A percentile compares a stretch with the other conserved stretches of the same genome.
Evolutionary conservation across 2,329 filamentous ascomycete genomes (phyloP).

Genomic region (Botryotinia convoluta): DNA sequence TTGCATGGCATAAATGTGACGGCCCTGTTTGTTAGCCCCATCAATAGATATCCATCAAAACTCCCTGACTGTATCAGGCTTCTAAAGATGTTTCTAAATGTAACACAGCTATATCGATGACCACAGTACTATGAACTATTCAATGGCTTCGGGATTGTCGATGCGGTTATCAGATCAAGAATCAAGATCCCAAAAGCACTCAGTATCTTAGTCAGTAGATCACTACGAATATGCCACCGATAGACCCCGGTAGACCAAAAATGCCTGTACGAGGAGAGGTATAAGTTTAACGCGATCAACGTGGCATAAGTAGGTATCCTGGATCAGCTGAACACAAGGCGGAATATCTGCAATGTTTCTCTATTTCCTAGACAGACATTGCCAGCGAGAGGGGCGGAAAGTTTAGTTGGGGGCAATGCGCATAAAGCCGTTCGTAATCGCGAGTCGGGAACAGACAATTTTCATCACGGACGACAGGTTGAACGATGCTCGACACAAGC

Average conservation of each 20-base stretch:
- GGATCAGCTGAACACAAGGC: slow-evolving; percentile 11
- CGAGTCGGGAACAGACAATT: slow-evolving; percentile 13
- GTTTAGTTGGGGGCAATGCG: slow-evolving; percentile 8
- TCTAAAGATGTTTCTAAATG: slow-evolving; percentile 6
- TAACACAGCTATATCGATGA: background rate
- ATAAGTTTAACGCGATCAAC: slow-evolving; percentile 14
- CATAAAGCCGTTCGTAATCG: slow-evolving; percentile 15
- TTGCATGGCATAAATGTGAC: background rate
- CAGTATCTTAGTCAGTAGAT: background rate
- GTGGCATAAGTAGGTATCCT: slow-evolving; percentile 17
- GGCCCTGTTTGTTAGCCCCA: background rate
- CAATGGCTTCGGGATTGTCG: slow-evolving; percentile 1
- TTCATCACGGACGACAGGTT: slow-evolving; percentile 19
- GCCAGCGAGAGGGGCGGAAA: background rate
- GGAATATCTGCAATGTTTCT: slow-evolving; percentile 10
- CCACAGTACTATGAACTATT: background rate
- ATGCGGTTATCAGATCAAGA: slow-evolving; percentile 10
- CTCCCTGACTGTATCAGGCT: slow-evolving; percentile 11
- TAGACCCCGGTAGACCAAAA: background rate
- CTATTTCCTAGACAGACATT: slow-evolving; percentile 6
- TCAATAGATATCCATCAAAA: background rate
- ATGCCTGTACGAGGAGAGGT: background rate
- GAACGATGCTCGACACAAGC: slow-evolving; percentile 9
- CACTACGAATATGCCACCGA: background rate
- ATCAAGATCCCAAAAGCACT: slow-evolving; percentile 1